phyloP scores from a whole-genome alignment of 2,329 filamentous ascomycete genomes.

The Diaporthe vexans region DNA sequence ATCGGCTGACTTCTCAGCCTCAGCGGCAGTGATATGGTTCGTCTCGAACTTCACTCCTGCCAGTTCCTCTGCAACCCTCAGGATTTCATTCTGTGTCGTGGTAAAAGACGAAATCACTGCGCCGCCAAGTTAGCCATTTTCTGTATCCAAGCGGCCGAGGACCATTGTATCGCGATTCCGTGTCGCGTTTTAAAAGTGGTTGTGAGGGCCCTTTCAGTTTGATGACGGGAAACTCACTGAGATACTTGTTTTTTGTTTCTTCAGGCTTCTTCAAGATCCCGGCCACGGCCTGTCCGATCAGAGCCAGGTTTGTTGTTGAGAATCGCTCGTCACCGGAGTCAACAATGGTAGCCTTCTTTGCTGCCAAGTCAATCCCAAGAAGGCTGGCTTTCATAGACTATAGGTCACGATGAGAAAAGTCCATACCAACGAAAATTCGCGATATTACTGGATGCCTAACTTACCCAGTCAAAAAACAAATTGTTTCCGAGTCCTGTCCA shows the following conservation, averaged over 20 bases:
- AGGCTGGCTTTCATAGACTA: slow-evolving; percentile 58
- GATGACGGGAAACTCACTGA: slow-evolving; percentile 53
- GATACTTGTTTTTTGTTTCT: slow-evolving; percentile 68
- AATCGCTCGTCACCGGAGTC: slow-evolving; percentile 68
- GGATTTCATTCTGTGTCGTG: slow-evolving; percentile 69
- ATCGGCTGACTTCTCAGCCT: slow-evolving; percentile 52
- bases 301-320: slow-evolving; percentile 63
- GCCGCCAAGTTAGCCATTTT: neutral
- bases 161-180: neutral
- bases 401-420: slow-evolving; percentile 51
- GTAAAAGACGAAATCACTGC: slow-evolving; percentile 61
- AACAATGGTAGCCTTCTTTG: slow-evolving; percentile 65
- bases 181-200: neutral
- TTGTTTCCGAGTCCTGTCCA: slow-evolving; percentile 73
- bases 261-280: slow-evolving; percentile 62
- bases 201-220: neutral
- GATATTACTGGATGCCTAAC: slow-evolving; percentile 27
- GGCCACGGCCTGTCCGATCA: slow-evolving; percentile 66
- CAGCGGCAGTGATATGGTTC: slow-evolving; percentile 51
- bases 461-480: slow-evolving; percentile 73
- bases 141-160: neutral
- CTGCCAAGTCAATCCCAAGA: slow-evolving; percentile 63
- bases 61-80: slow-evolving; percentile 64
- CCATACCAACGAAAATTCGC: neutral
- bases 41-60: slow-evolving; percentile 66